Base-by-base conservation (phyloP, 164 flowering plant species). In the Kalanchoe fedtschenkoi region DNA sequence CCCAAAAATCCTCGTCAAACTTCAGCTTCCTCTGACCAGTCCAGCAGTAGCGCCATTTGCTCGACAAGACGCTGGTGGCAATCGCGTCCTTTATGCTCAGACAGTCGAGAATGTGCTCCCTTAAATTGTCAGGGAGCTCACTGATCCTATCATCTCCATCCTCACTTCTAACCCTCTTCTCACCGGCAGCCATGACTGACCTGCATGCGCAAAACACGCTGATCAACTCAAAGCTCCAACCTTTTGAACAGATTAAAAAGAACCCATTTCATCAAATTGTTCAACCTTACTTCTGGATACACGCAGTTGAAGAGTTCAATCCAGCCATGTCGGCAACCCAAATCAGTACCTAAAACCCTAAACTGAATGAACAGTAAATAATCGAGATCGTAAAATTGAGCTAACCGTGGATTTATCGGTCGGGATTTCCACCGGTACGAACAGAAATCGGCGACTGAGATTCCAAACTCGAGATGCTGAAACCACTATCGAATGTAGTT, bases 31-130 rank as follows among this genome's bases (percentile, higher is more conserved):
- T 15, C 7, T 28, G 24, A 16, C 60, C 60, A 30, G 60, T 34
- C 60, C 60, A 57, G 24, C 34, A 30, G 15, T 30, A 57, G 11
- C 60, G 28, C 60, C 60, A 57, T 34, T 57, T 57, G 24, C 21
- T 57, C 34, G 60, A 57, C 60, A 57, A 57, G 30, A 57, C 22
- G 30, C 60, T 57, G 6, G 37, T 57, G 3, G 35, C 37, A 5
- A 57, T 35, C 16, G 34, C 60, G 15, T 57, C 60, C 10, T 57
- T 57, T 30, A 57, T 16, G 37, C 21, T 30, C 35, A 57, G 22
- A 15, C n/a, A 57, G 21, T 30, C 34, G 6, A 57, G 21, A 34
- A 57, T 57, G 34, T 57, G 37, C 54, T 47, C 54, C 54, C 54
- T 47, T 47, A 47, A 9, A 22, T 47, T 22, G 8, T 6, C 54